Conservation (phyloP, 2,329 filamentous ascomycete species). For the Pestalotiopsis sp. region DNA sequence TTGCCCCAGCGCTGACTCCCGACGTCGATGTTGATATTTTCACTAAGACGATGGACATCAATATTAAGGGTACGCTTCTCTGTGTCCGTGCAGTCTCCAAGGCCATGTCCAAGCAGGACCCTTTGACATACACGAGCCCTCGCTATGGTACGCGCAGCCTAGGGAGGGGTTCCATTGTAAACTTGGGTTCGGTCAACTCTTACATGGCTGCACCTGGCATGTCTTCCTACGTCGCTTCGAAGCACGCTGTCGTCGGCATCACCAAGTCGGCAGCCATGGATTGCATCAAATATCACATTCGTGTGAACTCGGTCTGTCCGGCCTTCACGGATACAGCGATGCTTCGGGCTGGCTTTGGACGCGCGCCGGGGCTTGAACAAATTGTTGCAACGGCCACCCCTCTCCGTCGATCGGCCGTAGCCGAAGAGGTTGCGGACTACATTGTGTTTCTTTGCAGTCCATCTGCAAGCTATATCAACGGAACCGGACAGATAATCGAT, state of each 20-base stretch:
- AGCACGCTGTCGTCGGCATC: neutral
- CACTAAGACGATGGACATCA: neutral
- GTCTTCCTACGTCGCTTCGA: neutral
- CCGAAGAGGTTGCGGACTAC: neutral
- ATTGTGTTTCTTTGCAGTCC: neutral
- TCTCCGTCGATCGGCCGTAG: neutral
- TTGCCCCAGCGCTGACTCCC: neutral
- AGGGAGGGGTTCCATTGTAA: neutral
- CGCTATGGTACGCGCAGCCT: neutral
- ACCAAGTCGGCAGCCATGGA: neutral
- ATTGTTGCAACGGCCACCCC: neutral
- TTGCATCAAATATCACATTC: neutral
- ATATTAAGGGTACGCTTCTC: neutral
- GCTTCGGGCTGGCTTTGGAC: neutral
- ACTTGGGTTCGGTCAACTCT: neutral
- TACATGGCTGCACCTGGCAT: neutral
- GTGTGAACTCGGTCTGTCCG: neutral
- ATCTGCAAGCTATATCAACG: neutral
- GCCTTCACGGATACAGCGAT: neutral
- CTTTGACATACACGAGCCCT: neutral
- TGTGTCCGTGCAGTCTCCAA: neutral
- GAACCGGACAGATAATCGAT: neutral
- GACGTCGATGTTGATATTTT: neutral
- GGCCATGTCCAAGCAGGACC: neutral
- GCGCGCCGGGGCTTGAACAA: neutral